phyloP scores from a whole-genome alignment of 176 grass and related monocot species.

The Oryza meridionalis region DNA sequence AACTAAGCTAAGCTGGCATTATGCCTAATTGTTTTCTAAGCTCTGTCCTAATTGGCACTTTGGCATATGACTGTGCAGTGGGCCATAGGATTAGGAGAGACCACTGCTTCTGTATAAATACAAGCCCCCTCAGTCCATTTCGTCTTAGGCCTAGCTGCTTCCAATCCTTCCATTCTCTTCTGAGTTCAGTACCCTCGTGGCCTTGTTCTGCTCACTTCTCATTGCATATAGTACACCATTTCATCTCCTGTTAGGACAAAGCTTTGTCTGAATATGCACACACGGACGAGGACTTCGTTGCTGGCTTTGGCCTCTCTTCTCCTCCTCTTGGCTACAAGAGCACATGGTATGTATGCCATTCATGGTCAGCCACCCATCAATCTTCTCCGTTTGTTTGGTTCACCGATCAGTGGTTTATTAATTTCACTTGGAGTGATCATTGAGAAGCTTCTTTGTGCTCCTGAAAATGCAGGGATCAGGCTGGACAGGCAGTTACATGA shows the following conservation, averaged over 20 bases:
- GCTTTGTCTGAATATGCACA: constrained; percentile 14
- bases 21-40: constrained; percentile 31
- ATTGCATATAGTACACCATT: constrained; percentile 29
- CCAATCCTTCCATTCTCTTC: constrained; percentile 33
- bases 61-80: constrained; percentile 51
- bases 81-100: constrained; percentile 13
- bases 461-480: constrained; percentile 60
- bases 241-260: constrained; percentile 10
- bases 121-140: constrained; percentile 33
- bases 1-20: constrained; percentile 21
- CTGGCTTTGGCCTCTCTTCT: constrained; percentile 50
- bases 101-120: constrained; percentile 49
- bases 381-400: not conserved
- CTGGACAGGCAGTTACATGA: constrained; percentile 43
- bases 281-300: constrained; percentile 62
- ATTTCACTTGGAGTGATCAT: constrained; percentile 12
- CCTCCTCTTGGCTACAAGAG: constrained; percentile 51
- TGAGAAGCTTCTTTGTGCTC: not conserved
- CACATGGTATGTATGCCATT: constrained; percentile 57
- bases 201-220: constrained; percentile 18
- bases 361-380: constrained; percentile 10
- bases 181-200: not conserved
- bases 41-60: constrained; percentile 37
- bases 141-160: constrained; percentile 27
- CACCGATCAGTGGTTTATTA: not conserved